Conservation (phyloP, 345 rosid genomes). For the Eucalyptus pauciflora region DNA sequence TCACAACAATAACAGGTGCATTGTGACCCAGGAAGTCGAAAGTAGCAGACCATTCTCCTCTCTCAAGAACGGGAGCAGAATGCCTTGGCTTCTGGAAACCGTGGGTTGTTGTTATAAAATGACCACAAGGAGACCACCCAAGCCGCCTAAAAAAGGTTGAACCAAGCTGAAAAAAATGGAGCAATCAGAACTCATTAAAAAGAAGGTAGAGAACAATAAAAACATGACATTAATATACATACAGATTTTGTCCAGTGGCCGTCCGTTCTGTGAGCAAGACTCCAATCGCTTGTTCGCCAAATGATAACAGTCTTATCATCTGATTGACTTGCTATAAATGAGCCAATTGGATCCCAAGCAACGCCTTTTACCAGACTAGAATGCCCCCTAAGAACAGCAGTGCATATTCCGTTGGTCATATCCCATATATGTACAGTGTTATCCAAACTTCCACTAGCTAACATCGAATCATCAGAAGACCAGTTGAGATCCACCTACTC, state of each 20-base stretch:
- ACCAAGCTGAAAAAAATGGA: slow-evolving; percentile 54
- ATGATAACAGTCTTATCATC: slow-evolving; percentile 98
- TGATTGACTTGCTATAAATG: slow-evolving; percentile 97
- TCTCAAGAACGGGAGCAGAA: slow-evolving; percentile 98
- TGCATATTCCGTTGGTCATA: slow-evolving; percentile 88
- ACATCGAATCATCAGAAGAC: slow-evolving; percentile 96
- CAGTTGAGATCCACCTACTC: slow-evolving; percentile 99
- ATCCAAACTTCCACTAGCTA: slow-evolving; percentile 98
- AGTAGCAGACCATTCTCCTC: slow-evolving; percentile 98
- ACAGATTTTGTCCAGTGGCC: slow-evolving; percentile 99
- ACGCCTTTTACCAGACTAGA: slow-evolving; percentile 97
- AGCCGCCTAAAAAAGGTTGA: slow-evolving; percentile 98
- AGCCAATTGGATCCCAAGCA: slow-evolving; percentile 97
- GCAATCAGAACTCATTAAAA: neutral
- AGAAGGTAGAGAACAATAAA: neutral
- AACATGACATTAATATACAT: neutral
- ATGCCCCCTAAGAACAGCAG: slow-evolving; percentile 96
- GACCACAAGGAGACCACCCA: slow-evolving; percentile 99
- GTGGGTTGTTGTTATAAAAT: slow-evolving; percentile 93
- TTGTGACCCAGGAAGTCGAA: slow-evolving; percentile 97
- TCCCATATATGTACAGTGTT: slow-evolving; percentile 95
- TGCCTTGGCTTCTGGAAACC: slow-evolving; percentile 99
- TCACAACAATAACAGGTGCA: slow-evolving; percentile 94
- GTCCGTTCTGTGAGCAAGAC: slow-evolving; percentile 85
- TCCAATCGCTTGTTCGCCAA: slow-evolving; percentile 99